Evolutionary conservation across 1,284 basidiomycete species (phyloP), one percentile per base, ranked within the genome.

Genomic region (Ceraceosorus guamensis): DNA sequence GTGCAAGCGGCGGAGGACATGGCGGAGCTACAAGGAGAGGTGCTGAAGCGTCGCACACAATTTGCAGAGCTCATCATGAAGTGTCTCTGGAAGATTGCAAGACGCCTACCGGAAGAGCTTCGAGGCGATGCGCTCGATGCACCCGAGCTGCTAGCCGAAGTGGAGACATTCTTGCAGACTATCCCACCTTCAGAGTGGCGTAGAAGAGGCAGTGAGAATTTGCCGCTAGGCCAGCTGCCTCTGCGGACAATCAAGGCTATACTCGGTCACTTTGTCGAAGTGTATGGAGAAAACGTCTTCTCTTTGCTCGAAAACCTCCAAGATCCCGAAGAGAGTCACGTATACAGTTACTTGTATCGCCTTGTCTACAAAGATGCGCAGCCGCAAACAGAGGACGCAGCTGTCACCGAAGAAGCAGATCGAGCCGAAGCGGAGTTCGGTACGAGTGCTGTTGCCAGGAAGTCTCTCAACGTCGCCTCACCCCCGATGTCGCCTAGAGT

Each of bases 61-160:
- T 91, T 97, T 49, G 91, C 92, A 6, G 95, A 98, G 76, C 82
- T 99, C 34, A 88, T 98, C 33, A 81, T 98, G 68, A 98, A 98
- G 81, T 99, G 95, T 77, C 84, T 98, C 35, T 98, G 95, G 95
- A 98, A 98, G 79, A 81, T 97, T 53, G 91, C 91, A 7, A 84
- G 93, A 65, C 91, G 89, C 64, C 88, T 97, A 48, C 91, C 91
- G 13, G 87, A 91, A 66, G 90, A 93, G 75, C 81, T 99, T 47
- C 83, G 84, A 62, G 87, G 90, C 54, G 81, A 84, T 5, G 81
- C 84, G 32, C 80, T 99, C 46, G 87, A 90, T 73, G 87, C 91
- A 16, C 86, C 89, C 14, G 87, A 90, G 64, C 79, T 99, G 18
- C 87, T 98, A 72, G 86, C 86, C n/a, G 87, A 92, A 7, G 86